Evolutionary conservation across 2,329 filamentous ascomycete genomes (phyloP), one percentile per base, ranked within the genome.

Genomic region (Aspergillus quadricinctus): DNA sequence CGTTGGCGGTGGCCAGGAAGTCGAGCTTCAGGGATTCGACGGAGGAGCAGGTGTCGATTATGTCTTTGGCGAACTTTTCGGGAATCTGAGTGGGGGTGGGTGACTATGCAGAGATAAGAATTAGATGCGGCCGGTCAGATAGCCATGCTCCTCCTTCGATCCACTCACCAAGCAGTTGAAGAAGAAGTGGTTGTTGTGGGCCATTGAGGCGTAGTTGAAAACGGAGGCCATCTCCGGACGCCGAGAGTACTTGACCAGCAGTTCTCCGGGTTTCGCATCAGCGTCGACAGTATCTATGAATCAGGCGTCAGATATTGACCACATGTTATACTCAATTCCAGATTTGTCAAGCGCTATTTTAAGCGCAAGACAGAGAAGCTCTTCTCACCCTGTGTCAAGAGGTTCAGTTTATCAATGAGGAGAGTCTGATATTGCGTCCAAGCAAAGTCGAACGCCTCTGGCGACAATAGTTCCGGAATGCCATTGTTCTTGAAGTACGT

Each of bases 161-260:
- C 6, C 25, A 61, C 75, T 69, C 25, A 76, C 74, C 64, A 80
- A 65, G 63, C 72, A 73, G 61, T 76, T 76, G 70, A 79, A 80
- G 70, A 78, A 80, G 62, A 79, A 78, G 72, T 86, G 82, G 75
- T 86, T 97, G 84, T 97, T 97, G 82, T 90, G 88, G 55, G 91
- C 90, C 89, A 96, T 96, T 66, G 90, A 96, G 74, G 94, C 94
- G 74, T 95, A 85, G 83, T 97, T 99, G 86, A 99, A 99, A 72
- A 88, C 80, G 65, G 87, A 81, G 45, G 94, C 94, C 61, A 83
- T 81, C 64, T 81, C 81, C 48, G 93, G 88, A 68, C 94, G 84
- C 74, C 92, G 90, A 58, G 93, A 89, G 57, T 88, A 88, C 68
- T 85, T 80, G 68, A 93, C 80, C 69, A 89, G 76, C 69, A 96